A percentile compares a stretch with the other conserved stretches of the same genome.
These are phyloP conservation scores for Pelargonium citronellum DNA, from an alignment of 441 rosid genomes.

Conservation along the genomic window DNA sequence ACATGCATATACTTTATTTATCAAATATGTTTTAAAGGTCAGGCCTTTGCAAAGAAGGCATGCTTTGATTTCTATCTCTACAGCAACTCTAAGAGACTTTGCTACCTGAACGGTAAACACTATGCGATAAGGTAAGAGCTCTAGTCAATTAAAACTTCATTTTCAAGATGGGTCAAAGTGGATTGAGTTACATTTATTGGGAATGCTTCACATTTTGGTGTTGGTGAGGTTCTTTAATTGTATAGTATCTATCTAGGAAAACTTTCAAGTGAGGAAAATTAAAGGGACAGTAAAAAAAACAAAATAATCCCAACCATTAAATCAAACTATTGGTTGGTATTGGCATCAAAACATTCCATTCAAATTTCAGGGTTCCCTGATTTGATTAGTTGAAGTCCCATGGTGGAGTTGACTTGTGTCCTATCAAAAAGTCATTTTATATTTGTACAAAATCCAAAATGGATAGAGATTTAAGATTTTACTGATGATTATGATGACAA, in stretches of 20 bases:
- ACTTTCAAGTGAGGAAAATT: neutral
- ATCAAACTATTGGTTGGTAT: neutral
- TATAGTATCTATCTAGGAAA: conserved; percentile 3
- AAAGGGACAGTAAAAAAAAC: neutral
- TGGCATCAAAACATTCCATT: neutral
- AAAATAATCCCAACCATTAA: neutral
- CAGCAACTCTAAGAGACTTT: neutral
- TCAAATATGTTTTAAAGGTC: neutral
- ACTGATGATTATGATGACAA: conserved; percentile 5
- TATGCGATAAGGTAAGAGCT: too few species aligned
- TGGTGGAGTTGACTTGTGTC: conserved; percentile 8
- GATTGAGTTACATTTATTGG: neutral
- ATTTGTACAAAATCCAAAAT: neutral
- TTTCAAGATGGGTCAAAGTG: neutral
- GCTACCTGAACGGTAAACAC: neutral
- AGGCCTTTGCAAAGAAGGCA: neutral
- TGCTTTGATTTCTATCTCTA: neutral
- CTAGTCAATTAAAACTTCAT: neutral
- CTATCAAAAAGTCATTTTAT: neutral
- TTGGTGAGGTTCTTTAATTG: neutral
- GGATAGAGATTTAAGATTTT: conserved; percentile 8
- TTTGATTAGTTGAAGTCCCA: neutral
- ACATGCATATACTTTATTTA: neutral
- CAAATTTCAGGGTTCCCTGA: conserved; percentile 1
- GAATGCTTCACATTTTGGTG: neutral